Conservation (phyloP, 2,329 filamentous ascomycete genomes). For the Periconia macrospinosa region DNA sequence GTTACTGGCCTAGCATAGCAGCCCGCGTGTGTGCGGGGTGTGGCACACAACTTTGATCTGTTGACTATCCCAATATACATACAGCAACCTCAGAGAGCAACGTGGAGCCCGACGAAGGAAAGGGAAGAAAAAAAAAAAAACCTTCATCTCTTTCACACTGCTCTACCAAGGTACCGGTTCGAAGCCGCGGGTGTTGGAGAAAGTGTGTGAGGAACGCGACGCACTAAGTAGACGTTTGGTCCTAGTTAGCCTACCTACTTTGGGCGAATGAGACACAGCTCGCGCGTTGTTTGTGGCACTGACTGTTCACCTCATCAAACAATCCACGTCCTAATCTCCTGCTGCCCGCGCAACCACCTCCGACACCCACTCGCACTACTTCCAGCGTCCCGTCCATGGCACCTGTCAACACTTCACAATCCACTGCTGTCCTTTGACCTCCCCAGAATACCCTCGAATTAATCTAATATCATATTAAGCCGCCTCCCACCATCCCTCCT, state of each 20-base stretch:
- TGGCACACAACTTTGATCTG: no score
- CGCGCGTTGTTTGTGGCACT: conserved; percentile 13
- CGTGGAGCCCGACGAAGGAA: no score
- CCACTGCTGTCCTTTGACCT: background rate
- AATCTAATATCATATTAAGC: background rate
- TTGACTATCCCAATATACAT: no score
- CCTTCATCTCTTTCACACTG: background rate
- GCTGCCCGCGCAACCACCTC: conserved; percentile 11
- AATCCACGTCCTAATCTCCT: conserved; percentile 1
- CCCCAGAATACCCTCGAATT: background rate
- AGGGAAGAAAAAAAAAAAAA: no score
- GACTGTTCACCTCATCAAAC: conserved; percentile 5
- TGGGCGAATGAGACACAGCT: background rate
- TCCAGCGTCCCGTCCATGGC: background rate
- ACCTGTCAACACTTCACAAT: background rate
- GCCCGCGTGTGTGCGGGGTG: no score
- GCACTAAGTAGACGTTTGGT: no score
- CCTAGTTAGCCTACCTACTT: no score
- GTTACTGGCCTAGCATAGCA: no score
- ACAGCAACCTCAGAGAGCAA: no score
- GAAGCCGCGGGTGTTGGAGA: background rate
- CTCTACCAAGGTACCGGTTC: background rate
- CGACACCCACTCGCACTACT: background rate
- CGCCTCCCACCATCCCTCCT: background rate
- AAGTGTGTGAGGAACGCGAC: background rate